These are phyloP conservation scores for Candida smagusa DNA, from an alignment of 1,139 yeast genomes.

Conservation along the genomic window DNA sequence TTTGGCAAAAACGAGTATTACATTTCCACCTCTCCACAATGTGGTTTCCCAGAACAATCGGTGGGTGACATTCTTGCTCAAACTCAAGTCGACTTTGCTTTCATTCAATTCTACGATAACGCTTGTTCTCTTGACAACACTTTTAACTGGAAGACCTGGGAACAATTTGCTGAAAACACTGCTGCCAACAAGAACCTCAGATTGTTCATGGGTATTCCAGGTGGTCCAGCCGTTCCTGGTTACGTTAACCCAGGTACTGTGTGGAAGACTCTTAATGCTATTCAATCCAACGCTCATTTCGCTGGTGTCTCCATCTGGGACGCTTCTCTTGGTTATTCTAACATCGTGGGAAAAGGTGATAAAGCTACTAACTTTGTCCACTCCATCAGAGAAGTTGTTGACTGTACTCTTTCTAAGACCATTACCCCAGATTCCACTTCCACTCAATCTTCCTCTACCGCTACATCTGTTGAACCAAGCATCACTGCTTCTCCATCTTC, in stretches of 20 bases:
- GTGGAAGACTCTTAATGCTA: constrained; percentile 10
- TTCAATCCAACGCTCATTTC: constrained; percentile 15
- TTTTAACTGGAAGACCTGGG: constrained; percentile 18
- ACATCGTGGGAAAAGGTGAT: neutral
- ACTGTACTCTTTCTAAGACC: no score
- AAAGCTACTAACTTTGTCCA: constrained; percentile 1
- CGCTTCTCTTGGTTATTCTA: constrained; percentile 17
- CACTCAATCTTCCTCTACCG: neutral
- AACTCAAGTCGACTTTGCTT: constrained; percentile 13
- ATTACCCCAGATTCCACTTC: no score
- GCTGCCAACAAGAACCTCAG: constrained; percentile 14
- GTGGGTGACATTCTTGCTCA: constrained; percentile 12
- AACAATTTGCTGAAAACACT: constrained; percentile 9
- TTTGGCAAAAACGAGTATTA: constrained; percentile 13
- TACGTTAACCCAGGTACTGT: constrained; percentile 8
- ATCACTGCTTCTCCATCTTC: constrained; percentile 1
- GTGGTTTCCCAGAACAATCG: constrained; percentile 16
- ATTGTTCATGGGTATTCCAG: constrained; percentile 17
- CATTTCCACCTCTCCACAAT: constrained; percentile 18
- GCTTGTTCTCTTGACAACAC: constrained; percentile 12
- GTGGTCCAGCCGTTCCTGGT: constrained; percentile 9
- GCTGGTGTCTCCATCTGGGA: constrained; percentile 30
- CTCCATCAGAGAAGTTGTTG: constrained; percentile 1
- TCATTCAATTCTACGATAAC: constrained; percentile 20
- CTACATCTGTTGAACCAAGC: neutral